Conservation (phyloP, 2,329 filamentous ascomycete genomes). For the Penicillium sp. region DNA sequence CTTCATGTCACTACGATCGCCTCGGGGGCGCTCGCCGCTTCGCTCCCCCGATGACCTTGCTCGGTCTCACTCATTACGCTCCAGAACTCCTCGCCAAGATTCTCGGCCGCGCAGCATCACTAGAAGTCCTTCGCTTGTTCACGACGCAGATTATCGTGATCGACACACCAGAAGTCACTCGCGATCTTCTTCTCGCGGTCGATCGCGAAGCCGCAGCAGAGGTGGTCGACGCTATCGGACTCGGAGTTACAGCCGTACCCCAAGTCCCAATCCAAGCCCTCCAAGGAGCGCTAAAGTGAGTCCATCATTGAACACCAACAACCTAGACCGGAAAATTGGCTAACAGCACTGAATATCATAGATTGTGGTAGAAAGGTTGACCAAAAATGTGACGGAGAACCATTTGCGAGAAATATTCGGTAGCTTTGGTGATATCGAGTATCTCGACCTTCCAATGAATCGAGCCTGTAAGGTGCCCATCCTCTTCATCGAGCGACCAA, state of each 20-base stretch:
- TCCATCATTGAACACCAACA: too few relatives aligned
- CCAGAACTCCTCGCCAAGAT: conserved; percentile 35
- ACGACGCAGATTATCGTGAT: conserved; percentile 23
- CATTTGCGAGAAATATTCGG: conserved; percentile 93
- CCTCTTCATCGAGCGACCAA: neutral
- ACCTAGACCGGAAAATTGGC: neutral
- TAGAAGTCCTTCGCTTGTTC: conserved; percentile 28
- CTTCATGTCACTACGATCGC: conserved; percentile 29
- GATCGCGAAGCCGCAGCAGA: conserved; percentile 40
- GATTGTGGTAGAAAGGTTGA: conserved; percentile 95
- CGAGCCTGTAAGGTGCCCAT: conserved; percentile 63
- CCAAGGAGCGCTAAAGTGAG: conserved; percentile 40
- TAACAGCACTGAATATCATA: conserved; percentile 36
- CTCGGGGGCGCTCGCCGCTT: conserved; percentile 30
- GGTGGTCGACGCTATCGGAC: conserved; percentile 41
- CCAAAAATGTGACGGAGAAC: conserved; percentile 86
- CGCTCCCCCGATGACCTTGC: conserved; percentile 24
- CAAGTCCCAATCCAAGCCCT: conserved; percentile 22
- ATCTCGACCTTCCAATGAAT: conserved; percentile 88
- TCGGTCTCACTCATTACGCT: conserved; percentile 31
- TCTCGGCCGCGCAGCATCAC: conserved; percentile 31
- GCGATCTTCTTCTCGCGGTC: conserved; percentile 29
- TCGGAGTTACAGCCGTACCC: conserved; percentile 30
- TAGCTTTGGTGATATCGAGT: conserved; percentile 77
- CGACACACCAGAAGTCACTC: conserved; percentile 27